Evolutionary conservation across 768 basidiomycete species (phyloP).

Genomic region (Gymnopilus junonius): DNA sequence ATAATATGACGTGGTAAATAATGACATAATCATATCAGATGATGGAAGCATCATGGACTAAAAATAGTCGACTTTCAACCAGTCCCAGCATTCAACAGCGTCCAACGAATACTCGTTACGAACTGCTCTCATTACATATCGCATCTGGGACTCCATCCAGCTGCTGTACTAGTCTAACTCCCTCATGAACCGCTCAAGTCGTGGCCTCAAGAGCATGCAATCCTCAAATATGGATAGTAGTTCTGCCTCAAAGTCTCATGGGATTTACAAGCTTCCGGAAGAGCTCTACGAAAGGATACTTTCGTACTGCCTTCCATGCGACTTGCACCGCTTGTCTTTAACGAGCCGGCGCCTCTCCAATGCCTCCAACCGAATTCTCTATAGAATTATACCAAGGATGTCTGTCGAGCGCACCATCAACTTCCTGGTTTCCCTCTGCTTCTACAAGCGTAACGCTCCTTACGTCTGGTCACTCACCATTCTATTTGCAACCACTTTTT

Average conservation of each 20-base stretch:
- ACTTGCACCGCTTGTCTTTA: neutral
- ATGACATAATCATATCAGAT: no score
- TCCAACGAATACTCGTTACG: no score
- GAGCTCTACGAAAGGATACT: constrained; percentile 6
- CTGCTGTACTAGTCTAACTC: no score
- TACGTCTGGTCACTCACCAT: constrained; percentile 7
- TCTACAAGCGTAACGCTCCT: constrained; percentile 4
- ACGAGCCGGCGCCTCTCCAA: neutral
- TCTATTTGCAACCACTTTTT: neutral
- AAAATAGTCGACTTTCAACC: no score
- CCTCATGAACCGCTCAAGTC: no score
- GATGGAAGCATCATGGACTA: no score
- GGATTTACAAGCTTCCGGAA: neutral
- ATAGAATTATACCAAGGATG: constrained; percentile 6
- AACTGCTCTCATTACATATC: no score
- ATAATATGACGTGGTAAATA: no score
- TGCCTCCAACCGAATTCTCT: neutral
- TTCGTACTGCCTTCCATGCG: neutral
- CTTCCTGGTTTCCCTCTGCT: constrained; percentile 6
- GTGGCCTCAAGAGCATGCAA: no score
- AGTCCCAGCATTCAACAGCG: no score
- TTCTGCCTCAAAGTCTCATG: neutral
- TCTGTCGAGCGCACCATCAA: neutral
- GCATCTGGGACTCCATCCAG: no score
- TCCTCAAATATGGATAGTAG: no score